Percentiles rank a stretch among this genome's conserved stretches.
phyloP scores from a whole-genome alignment of 2,329 filamentous ascomycete species.

The Didymosphaeria variabile region DNA sequence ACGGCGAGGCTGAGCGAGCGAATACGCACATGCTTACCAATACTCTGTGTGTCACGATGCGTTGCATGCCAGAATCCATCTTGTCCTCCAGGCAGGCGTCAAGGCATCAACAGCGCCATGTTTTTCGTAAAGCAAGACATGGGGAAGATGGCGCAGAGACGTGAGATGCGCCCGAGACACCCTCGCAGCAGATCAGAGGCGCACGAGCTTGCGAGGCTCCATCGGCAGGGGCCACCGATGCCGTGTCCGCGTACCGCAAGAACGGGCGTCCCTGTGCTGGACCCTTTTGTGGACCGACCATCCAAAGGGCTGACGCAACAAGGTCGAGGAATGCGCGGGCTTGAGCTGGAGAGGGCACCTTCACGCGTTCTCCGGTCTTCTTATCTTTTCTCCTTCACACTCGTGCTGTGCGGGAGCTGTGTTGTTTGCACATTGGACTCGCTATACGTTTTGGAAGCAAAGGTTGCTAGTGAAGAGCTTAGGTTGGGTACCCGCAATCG shows the following conservation, averaged over 20 bases:
- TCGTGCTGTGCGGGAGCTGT: not conserved
- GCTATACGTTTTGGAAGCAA: not conserved
- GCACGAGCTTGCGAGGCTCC: not conserved
- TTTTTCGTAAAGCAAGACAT: not conserved
- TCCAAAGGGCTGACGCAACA: conserved; percentile 1
- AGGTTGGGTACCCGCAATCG: not conserved
- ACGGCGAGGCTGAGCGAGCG: not conserved
- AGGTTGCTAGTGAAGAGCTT: not conserved
- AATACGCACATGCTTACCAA: not conserved
- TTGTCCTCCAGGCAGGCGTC: not conserved
- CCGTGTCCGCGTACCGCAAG: not conserved
- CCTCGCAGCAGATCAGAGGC: not conserved
- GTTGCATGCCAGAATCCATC: not conserved
- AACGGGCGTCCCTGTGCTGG: conserved; percentile 1
- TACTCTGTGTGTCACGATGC: not conserved
- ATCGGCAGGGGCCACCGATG: conserved; percentile 3
- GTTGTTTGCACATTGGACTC: not conserved
- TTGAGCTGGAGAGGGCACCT: not conserved
- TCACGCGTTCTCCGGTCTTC: not conserved
- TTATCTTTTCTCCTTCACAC: not conserved
- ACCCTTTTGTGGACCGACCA: not conserved
- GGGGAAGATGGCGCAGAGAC: not conserved
- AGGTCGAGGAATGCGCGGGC: conserved; percentile 2
- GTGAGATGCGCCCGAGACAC: not conserved
- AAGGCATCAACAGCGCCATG: not conserved